Base-by-base conservation (phyloP, 257 asterid species). In the Orobanche coerulescens region DNA sequence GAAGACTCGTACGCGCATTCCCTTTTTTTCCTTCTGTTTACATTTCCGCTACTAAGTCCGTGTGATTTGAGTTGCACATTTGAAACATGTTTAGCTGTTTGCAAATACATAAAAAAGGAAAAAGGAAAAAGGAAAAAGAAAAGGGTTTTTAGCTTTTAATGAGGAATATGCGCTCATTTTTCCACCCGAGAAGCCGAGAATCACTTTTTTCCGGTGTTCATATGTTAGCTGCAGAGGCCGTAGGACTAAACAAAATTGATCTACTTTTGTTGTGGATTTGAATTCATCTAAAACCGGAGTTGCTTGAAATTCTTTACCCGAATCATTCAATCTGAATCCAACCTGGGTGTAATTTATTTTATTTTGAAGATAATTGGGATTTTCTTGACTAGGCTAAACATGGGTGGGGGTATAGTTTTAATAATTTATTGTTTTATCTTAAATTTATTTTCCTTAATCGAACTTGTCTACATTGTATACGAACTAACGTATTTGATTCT, bases 1-100 rank as follows among this genome's bases (percentile, higher is more conserved):
- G 48, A 58, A 36, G 63, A 19, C 16, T 16, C 20, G 69, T 66
- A 68, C 11, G 61, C 20, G 12, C 40, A 30, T 46, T 37, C 55
- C 24, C 30, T 46, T 53, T 58, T 49, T 13, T 37, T 1, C 39
- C 4, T 56, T 37, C 8, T 16, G 42, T 62, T 24, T 44, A 30
- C 7, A 2, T 30, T 68, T 1, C 30, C 18, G 13, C 56, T 42
- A 47, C 11, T 25, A 20, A 16, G 47, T 33, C 12, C 5, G 36
- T 30, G 7, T 30, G 7, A 30, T 2, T 3, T 7, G 7, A 30
- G 36, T 30, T 2, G 36, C 7, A 2, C 7, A 30, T 30, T 30
- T 3, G 36, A 3, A 30, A 30, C 36, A 30, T 30, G 36, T 30
- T 30, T 2, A 30, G 3, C 7, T 30, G 7, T 30, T 30, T 30